Percentiles rank a stretch among this genome's conserved stretches.
phyloP scores from a whole-genome alignment of 306 rosid species.

The Acacia crassicarpa region DNA sequence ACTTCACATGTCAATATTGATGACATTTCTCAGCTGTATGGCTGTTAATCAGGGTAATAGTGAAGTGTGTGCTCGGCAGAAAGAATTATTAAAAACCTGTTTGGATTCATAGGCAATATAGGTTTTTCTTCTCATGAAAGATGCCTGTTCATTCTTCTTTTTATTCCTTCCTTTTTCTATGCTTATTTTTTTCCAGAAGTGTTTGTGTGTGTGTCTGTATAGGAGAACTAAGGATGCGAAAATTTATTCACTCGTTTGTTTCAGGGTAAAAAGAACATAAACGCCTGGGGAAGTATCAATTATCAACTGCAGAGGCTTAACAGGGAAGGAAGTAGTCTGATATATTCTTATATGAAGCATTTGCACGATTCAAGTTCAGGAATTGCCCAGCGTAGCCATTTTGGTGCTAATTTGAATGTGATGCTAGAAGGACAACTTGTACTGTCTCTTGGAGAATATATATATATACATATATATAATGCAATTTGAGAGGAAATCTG shows the following conservation, averaged over 20 bases:
- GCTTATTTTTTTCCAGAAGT: too few relatives aligned
- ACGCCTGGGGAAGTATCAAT: conserved; percentile 79
- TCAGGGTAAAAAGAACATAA: conserved; percentile 68
- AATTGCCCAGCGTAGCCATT: conserved; percentile 26
- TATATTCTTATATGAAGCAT: neutral
- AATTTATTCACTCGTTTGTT: conserved; percentile 16
- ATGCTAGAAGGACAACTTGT: conserved; percentile 27
- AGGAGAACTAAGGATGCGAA: neutral
- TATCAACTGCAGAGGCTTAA: conserved; percentile 88
- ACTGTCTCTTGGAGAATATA: conserved; percentile 19
- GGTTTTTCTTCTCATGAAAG: conserved; percentile 13
- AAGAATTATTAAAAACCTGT: conserved; percentile 60
- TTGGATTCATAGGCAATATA: conserved; percentile 69
- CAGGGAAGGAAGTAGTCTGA: conserved; percentile 73
- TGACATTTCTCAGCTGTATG: conserved; percentile 72
- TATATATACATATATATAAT: neutral
- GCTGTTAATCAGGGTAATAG: conserved; percentile 39
- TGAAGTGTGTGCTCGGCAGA: conserved; percentile 55
- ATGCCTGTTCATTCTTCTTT: conserved; percentile 2
- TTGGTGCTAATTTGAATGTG: conserved; percentile 17
- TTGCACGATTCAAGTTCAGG: conserved; percentile 18
- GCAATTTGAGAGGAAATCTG: neutral
- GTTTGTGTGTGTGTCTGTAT: too few relatives aligned
- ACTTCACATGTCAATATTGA: conserved; percentile 22
- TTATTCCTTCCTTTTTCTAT: neutral